Evolutionary conservation across 2,329 filamentous ascomycete genomes (phyloP).

Genomic region (Leptographium galeiforme): DNA sequence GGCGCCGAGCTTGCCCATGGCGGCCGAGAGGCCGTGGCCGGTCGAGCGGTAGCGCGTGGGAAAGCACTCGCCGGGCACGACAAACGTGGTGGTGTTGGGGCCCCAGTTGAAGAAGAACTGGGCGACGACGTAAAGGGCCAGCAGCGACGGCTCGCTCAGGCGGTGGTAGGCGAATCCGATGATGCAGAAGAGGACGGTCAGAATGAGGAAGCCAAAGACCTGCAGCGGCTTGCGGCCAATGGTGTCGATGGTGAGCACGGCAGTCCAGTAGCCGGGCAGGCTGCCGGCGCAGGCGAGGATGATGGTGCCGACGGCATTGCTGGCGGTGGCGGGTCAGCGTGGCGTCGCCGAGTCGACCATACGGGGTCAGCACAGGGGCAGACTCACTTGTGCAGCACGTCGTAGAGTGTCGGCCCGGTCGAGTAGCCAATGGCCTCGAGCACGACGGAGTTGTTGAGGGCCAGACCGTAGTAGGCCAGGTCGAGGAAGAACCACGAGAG

Average conservation of each 20-base stretch:
- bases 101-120: slow-evolving; percentile 57
- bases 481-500: slow-evolving; percentile 76
- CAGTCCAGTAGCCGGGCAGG: slow-evolving; percentile 70
- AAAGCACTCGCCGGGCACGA: slow-evolving; percentile 51
- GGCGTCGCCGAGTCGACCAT: neutral
- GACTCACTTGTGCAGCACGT: slow-evolving; percentile 46
- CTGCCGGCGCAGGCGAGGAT: slow-evolving; percentile 66
- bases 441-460: slow-evolving; percentile 63
- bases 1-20: slow-evolving; percentile 53
- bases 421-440: slow-evolving; percentile 61
- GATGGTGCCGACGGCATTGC: slow-evolving; percentile 59
- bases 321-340: neutral
- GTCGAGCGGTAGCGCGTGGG: slow-evolving; percentile 50
- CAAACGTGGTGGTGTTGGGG: slow-evolving; percentile 53
- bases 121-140: slow-evolving; percentile 49
- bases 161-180: slow-evolving; percentile 46
- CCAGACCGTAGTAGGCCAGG: slow-evolving; percentile 54
- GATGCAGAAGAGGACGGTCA: slow-evolving; percentile 48
- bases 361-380: neutral
- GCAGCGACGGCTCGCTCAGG: slow-evolving; percentile 33
- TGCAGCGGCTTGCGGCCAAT: slow-evolving; percentile 68
- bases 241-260: slow-evolving; percentile 59
- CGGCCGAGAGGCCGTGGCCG: slow-evolving; percentile 52
- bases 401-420: slow-evolving; percentile 48
- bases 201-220: slow-evolving; percentile 44